Conservation (phyloP, 805 yeast species). For the Candida hispaniensis region DNA sequence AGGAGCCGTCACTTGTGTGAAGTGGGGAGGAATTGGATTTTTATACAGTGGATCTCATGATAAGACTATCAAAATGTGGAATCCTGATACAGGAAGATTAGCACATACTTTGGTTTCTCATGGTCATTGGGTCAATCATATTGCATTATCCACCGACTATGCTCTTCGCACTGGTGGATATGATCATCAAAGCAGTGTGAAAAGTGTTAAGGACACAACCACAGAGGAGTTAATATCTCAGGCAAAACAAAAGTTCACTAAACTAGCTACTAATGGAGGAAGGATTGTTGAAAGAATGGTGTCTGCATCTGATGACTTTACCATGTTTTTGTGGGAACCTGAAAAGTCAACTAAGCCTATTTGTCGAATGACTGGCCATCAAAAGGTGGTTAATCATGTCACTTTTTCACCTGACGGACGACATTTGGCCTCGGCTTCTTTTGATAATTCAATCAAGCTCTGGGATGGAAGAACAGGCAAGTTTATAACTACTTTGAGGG, state of each 20-base stretch:
- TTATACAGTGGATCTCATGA: conserved; percentile 90
- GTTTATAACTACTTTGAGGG: conserved; percentile 80
- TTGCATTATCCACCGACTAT: conserved; percentile 83
- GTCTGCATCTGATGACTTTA: conserved; percentile 93
- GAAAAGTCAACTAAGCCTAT: conserved; percentile 68
- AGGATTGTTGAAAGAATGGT: conserved; percentile 62
- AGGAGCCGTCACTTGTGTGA: conserved; percentile 85
- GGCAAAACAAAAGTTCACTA: conserved; percentile 53
- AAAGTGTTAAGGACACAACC: conserved; percentile 16
- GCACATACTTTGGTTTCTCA: conserved; percentile 74
- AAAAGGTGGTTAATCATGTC: conserved; percentile 90
- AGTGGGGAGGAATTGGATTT: conserved; percentile 86
- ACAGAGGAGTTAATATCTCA: conserved; percentile 41
- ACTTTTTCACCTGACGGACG: conserved; percentile 94
- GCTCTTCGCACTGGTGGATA: conserved; percentile 80
- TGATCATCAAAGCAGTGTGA: conserved; percentile 52
- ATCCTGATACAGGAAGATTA: conserved; percentile 63
- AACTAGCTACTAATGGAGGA: conserved; percentile 51
- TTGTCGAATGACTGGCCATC: conserved; percentile 95
- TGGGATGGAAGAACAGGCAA: conserved; percentile 96
- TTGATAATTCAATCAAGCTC: conserved; percentile 86
- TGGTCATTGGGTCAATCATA: conserved; percentile 97
- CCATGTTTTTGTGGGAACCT: conserved; percentile 97
- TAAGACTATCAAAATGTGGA: conserved; percentile 89
- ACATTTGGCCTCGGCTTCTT: conserved; percentile 79